These are phyloP conservation scores for Eimeria sp. DNA, from an alignment of 169 alveolate genomes.

Conservation along the genomic window DNA sequence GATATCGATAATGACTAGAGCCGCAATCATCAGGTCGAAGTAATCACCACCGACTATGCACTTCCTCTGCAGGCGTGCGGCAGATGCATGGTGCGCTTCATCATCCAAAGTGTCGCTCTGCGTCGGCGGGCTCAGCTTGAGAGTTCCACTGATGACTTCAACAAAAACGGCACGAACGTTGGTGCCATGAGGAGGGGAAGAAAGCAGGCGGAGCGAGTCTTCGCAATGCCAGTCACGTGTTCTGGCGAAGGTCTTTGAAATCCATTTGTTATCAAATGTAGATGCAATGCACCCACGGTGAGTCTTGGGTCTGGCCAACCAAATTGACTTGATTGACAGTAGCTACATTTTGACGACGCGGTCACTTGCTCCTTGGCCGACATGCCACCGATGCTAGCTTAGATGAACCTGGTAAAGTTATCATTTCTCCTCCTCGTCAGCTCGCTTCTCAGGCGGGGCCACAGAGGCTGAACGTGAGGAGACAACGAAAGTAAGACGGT, in stretches of 20 bases:
- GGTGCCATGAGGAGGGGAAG: background rate
- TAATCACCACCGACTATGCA: background rate
- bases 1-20: background rate
- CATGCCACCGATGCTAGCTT: background rate
- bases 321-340: background rate
- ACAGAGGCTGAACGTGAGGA: conserved; percentile 51
- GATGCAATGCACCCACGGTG: background rate
- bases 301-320: background rate
- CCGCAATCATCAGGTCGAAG: background rate
- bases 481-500: conserved; percentile 68
- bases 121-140: background rate
- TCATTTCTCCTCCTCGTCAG: conserved; percentile 17
- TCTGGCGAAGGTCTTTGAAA: background rate
- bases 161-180: background rate
- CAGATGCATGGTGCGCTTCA: background rate
- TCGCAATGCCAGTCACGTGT: background rate
- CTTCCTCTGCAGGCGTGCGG: background rate
- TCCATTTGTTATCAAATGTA: background rate
- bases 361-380: background rate
- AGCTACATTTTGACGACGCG: background rate
- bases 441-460: conserved; percentile 34
- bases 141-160: background rate
- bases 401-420: background rate
- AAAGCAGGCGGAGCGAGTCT: background rate
- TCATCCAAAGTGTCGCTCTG: background rate